phyloP scores from a whole-genome alignment of 345 rosid species.

The Gossypium turneri region DNA sequence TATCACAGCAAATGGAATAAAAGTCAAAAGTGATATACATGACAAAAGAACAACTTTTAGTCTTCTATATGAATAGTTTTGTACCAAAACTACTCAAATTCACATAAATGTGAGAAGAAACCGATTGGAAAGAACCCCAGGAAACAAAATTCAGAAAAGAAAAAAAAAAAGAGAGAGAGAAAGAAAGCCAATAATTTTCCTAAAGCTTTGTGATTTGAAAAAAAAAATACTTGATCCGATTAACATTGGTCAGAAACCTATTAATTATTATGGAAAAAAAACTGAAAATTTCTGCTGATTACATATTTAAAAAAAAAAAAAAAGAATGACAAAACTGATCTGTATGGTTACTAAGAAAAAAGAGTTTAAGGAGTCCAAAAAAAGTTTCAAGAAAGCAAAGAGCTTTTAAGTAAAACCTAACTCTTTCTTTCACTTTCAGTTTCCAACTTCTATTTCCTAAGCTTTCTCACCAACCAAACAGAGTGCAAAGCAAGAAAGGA shows the following conservation, averaged over 20 bases:
- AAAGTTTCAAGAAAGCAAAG: neutral
- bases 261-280: neutral
- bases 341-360: neutral
- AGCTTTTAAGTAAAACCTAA: conserved; percentile 11
- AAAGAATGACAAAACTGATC: conserved; percentile 3
- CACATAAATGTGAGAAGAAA: neutral
- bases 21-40: conserved; percentile 18
- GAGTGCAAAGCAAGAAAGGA: conserved; percentile 5
- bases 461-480: conserved; percentile 24
- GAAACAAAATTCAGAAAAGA: neutral
- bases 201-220: neutral
- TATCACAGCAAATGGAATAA: conserved; percentile 15
- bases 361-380: neutral
- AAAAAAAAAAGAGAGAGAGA: neutral
- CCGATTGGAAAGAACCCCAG: neutral
- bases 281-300: neutral
- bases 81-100: neutral
- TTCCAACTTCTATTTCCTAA: neutral
- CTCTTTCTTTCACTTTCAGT: neutral
- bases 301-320: neutral
- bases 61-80: conserved; percentile 16
- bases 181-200: neutral
- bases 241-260: neutral
- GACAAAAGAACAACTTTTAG: neutral
- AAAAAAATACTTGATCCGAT: neutral